A percentile compares a stretch with the other conserved stretches of the same genome.
phyloP scores from a whole-genome alignment of 371 early-diverging fungal species.

The Mortierella sp. region DNA sequence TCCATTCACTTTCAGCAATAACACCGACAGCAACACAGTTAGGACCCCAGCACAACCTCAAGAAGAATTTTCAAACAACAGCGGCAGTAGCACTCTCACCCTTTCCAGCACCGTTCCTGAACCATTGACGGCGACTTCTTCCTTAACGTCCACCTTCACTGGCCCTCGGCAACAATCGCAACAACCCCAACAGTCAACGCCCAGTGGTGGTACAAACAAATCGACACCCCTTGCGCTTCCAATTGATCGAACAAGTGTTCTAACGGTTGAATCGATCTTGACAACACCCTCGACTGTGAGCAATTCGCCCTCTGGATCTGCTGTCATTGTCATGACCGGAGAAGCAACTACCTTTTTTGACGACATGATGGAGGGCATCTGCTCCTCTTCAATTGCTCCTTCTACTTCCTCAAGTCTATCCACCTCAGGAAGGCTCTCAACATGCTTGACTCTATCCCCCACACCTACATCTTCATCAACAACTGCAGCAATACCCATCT shows the following conservation, averaged over 20 bases:
- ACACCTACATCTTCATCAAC: neutral
- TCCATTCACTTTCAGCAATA: neutral
- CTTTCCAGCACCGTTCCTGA: neutral
- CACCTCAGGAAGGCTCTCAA: neutral
- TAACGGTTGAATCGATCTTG: slow-evolving; percentile 15
- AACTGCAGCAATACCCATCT: neutral
- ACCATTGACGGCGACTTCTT: neutral
- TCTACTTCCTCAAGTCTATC: neutral
- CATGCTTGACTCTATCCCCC: neutral
- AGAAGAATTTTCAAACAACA: neutral
- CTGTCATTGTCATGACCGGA: neutral
- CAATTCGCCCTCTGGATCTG: slow-evolving; percentile 17
- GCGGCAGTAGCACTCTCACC: neutral
- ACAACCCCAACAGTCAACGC: neutral
- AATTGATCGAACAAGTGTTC: neutral
- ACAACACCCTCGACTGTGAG: slow-evolving; percentile 21
- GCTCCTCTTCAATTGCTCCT: neutral
- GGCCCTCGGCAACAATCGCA: neutral
- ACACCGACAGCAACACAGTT: neutral
- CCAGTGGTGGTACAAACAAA: neutral
- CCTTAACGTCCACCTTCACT: neutral
- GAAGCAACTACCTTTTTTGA: slow-evolving; percentile 49
- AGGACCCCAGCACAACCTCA: neutral
- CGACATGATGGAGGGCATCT: slow-evolving; percentile 29
- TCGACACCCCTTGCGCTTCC: neutral